phyloP scores from a whole-genome alignment of 2,329 filamentous ascomycete species.

The Hypoxylon rubiginosum region DNA sequence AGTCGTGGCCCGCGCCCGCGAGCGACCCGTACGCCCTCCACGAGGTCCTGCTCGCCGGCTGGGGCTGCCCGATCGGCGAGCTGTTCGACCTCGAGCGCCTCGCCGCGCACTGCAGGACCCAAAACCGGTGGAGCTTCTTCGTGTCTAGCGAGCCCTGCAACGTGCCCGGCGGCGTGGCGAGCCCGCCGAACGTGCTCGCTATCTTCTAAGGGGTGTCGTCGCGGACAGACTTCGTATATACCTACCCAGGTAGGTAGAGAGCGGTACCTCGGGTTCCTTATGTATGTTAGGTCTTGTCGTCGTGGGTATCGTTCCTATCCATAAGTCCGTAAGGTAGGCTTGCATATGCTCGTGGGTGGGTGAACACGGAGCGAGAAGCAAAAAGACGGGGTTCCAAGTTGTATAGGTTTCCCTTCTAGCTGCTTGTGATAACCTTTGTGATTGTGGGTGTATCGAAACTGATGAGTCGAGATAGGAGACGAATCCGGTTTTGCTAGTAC shows the following conservation, averaged over 20 bases:
- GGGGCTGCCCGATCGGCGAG: slow-evolving; percentile 65
- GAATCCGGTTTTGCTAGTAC: neutral
- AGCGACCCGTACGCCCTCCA: slow-evolving; percentile 50
- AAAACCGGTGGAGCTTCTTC: slow-evolving; percentile 61
- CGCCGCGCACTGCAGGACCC: slow-evolving; percentile 55
- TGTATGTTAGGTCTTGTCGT: too few species aligned
- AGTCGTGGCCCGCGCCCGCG: slow-evolving; percentile 52
- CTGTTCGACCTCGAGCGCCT: slow-evolving; percentile 63
- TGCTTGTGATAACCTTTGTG: too few species aligned
- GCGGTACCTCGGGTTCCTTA: too few species aligned
- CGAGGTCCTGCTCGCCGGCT: slow-evolving; percentile 63
- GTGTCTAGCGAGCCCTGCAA: slow-evolving; percentile 62
- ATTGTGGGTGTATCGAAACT: too few species aligned
- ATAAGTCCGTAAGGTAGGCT: too few species aligned
- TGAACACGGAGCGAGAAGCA: too few species aligned
- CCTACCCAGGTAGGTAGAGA: too few species aligned
- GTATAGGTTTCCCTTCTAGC: too few species aligned
- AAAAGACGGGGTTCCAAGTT: too few species aligned
- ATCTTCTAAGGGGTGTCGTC: slow-evolving; percentile 49
- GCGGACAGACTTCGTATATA: neutral
- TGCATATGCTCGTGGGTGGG: too few species aligned
- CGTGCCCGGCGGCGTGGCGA: slow-evolving; percentile 57
- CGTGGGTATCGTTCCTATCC: too few species aligned
- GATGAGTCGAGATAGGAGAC: too few species aligned
- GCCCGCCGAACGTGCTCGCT: slow-evolving; percentile 55